A percentile compares a stretch with the other conserved stretches of the same genome.
These are phyloP conservation scores for Hypocreales sp. DNA, from an alignment of 2,329 filamentous ascomycete genomes.

Conservation along the genomic window DNA sequence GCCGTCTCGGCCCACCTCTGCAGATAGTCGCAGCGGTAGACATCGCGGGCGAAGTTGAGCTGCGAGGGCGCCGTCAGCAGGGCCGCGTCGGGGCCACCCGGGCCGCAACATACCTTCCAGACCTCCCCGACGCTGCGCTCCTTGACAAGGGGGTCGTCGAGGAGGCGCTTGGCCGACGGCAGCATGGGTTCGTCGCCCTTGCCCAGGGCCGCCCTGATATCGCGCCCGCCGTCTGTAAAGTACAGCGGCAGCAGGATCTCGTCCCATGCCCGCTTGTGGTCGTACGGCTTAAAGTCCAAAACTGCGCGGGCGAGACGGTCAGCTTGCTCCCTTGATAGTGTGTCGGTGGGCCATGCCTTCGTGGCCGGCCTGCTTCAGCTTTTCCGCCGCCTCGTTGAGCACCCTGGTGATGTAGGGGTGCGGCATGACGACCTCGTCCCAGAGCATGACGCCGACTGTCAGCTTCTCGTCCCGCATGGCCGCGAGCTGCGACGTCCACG, in stretches of 20 bases:
- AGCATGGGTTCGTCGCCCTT: slow-evolving; percentile 40
- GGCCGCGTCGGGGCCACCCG: too few relatives aligned
- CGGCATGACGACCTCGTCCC: slow-evolving; percentile 43
- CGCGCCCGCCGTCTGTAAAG: slow-evolving; percentile 44
- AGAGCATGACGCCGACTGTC: slow-evolving; percentile 19
- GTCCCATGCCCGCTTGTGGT: slow-evolving; percentile 4
- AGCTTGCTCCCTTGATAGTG: slow-evolving; percentile 32
- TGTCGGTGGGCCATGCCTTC: slow-evolving; percentile 38
- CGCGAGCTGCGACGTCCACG: slow-evolving; percentile 3
- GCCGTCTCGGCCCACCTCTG: slow-evolving; percentile 21
- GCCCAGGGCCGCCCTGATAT: slow-evolving; percentile 32
- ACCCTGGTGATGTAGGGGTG: slow-evolving; percentile 44
- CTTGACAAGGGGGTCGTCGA: slow-evolving; percentile 32
- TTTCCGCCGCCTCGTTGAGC: slow-evolving; percentile 35
- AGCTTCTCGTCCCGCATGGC: slow-evolving; percentile 2
- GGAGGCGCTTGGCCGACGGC: slow-evolving; percentile 30
- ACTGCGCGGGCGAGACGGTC: slow-evolving; percentile 21
- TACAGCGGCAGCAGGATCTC: slow-evolving; percentile 30
- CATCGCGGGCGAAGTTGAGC: slow-evolving; percentile 21
- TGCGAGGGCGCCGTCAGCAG: slow-evolving; percentile 3
- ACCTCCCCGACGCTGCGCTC: slow-evolving; percentile 27
- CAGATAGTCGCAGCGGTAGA: slow-evolving; percentile 20
- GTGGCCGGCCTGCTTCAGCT: slow-evolving; percentile 29
- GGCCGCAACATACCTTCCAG: slow-evolving; percentile 18
- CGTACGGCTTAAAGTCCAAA: slow-evolving; percentile 3